These are phyloP conservation scores for Lachancea mirantina DNA, from an alignment of 805 yeast species.

Conservation along the genomic window DNA sequence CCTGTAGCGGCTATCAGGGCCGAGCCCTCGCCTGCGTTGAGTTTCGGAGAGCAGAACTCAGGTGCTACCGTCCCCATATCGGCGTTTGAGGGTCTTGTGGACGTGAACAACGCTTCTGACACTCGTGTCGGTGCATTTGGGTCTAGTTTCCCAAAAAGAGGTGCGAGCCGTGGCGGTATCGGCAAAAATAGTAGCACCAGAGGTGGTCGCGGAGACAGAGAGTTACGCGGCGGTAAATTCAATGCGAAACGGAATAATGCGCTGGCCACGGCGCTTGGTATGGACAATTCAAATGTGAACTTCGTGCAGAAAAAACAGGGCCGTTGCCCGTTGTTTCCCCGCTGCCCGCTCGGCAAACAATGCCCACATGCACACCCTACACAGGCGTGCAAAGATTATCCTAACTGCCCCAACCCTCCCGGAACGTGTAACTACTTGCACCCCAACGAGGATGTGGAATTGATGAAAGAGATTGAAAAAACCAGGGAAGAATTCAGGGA, in stretches of 20 bases:
- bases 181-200: slow-evolving; percentile 6
- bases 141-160: slow-evolving; percentile 6
- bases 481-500: slow-evolving; percentile 47
- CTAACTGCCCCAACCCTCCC: slow-evolving; percentile 69
- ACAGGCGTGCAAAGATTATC: slow-evolving; percentile 63
- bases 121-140: background rate
- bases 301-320: slow-evolving; percentile 47
- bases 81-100: slow-evolving; percentile 24
- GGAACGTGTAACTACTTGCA: slow-evolving; percentile 82
- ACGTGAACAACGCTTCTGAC: slow-evolving; percentile 4
- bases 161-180: slow-evolving; percentile 5
- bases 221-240: slow-evolving; percentile 14
- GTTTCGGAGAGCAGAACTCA: too few relatives aligned
- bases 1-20: too few relatives aligned
- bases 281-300: slow-evolving; percentile 22
- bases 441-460: slow-evolving; percentile 74
- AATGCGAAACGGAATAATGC: slow-evolving; percentile 28
- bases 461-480: slow-evolving; percentile 61
- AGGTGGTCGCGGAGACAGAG: slow-evolving; percentile 12
- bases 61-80: slow-evolving; percentile 14
- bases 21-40: too few relatives aligned
- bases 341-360: slow-evolving; percentile 53
- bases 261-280: slow-evolving; percentile 34
- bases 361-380: slow-evolving; percentile 80
- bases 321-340: slow-evolving; percentile 66